phyloP scores from a whole-genome alignment of 805 yeast genomes.

The Wickerhamiella allomyrinae region DNA sequence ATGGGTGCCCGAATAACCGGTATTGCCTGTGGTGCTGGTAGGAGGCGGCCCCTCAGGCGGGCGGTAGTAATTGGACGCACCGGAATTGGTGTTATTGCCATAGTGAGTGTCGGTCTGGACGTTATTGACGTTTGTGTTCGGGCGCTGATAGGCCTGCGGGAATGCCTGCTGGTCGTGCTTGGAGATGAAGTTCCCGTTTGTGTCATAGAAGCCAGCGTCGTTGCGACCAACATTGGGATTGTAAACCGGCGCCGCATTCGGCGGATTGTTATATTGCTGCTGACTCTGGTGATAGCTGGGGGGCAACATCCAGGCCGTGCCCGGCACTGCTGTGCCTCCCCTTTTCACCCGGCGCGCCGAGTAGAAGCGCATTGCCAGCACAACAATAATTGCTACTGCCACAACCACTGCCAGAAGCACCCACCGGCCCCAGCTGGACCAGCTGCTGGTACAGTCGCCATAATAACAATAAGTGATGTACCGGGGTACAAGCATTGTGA shows the following conservation, averaged over 20 bases:
- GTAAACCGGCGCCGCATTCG: constrained; percentile 15
- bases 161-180: constrained; percentile 4
- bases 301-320: constrained; percentile 81
- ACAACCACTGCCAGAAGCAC: constrained; percentile 22
- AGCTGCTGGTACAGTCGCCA: constrained; percentile 11
- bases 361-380: constrained; percentile 18
- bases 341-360: constrained; percentile 18
- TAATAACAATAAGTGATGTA: constrained; percentile 7
- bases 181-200: constrained; percentile 32
- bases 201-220: constrained; percentile 70
- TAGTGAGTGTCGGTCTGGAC: neutral
- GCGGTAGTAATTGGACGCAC: neutral
- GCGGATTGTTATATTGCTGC: constrained; percentile 26
- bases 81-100: neutral
- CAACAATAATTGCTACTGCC: constrained; percentile 13
- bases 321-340: constrained; percentile 47
- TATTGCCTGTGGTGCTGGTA: neutral
- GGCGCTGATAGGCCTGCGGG: constrained; percentile 1
- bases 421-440: constrained; percentile 26
- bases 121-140: neutral
- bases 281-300: constrained; percentile 53
- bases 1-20: neutral
- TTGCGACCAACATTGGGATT: constrained; percentile 19
- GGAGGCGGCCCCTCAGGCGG: constrained; percentile 13
- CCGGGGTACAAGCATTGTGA: no score